Percentiles rank a stretch among this genome's conserved stretches.
These are phyloP conservation scores for Metschnikowia kunwiensis DNA, from an alignment of 805 yeast genomes.

Conservation along the genomic window DNA sequence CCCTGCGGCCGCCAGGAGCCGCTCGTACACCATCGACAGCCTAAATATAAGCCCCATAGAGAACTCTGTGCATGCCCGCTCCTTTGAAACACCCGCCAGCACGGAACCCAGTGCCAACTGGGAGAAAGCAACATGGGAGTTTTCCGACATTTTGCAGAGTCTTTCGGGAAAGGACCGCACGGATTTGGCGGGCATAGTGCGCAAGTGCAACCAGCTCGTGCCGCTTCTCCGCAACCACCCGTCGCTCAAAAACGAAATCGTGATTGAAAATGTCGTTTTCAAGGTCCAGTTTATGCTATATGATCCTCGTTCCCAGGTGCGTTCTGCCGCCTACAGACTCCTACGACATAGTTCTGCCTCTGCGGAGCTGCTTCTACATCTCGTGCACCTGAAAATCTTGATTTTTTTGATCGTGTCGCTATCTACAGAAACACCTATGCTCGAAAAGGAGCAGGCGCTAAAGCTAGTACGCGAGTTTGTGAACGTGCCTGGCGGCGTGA, in stretches of 20 bases:
- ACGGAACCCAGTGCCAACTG: conserved; percentile 1
- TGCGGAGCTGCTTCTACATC: conserved; percentile 48
- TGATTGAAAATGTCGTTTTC: conserved; percentile 52
- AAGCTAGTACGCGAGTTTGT: conserved; percentile 64
- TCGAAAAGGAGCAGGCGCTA: conserved; percentile 76
- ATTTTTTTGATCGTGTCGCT: conserved; percentile 62
- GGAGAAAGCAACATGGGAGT: conserved; percentile 48
- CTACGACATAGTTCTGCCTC: conserved; percentile 62
- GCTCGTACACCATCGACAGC: conserved; percentile 19
- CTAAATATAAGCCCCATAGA: conserved; percentile 21
- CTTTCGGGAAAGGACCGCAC: conserved; percentile 48
- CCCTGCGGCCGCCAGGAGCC: conserved; percentile 9
- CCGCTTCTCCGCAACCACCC: conserved; percentile 55
- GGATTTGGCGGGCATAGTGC: conserved; percentile 45
- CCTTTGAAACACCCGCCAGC: not conserved
- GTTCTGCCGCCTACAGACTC: conserved; percentile 74
- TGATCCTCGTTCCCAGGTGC: conserved; percentile 55
- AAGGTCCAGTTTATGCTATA: conserved; percentile 60
- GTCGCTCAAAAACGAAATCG: conserved; percentile 60
- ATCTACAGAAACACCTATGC: conserved; percentile 50
- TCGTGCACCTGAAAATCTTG: conserved; percentile 57
- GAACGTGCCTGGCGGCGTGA: conserved; percentile 49
- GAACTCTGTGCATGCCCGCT: conserved; percentile 7
- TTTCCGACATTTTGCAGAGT: conserved; percentile 59
- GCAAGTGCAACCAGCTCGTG: conserved; percentile 66